These are phyloP conservation scores for Raphanus raphanistrum DNA, from an alignment of 345 rosid species.

Conservation along the genomic window DNA sequence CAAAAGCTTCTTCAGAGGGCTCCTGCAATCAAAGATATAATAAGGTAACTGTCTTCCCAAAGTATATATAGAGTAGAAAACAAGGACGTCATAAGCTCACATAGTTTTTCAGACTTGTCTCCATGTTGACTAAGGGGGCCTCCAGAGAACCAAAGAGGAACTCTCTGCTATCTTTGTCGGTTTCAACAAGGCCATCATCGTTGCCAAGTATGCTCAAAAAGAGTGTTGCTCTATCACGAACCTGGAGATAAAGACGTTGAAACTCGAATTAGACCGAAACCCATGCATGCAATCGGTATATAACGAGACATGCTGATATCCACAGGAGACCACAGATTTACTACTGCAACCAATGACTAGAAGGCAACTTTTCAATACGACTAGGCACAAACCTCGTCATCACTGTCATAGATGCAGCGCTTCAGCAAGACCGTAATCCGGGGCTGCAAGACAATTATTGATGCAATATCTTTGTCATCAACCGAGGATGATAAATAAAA, in stretches of 20 bases:
- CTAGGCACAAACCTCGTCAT: slow-evolving; percentile 79
- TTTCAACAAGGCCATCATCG: slow-evolving; percentile 64
- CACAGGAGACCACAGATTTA: not conserved
- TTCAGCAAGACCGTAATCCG: slow-evolving; percentile 79
- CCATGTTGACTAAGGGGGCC: slow-evolving; percentile 79
- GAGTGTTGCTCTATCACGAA: slow-evolving; percentile 95
- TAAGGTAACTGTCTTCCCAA: slow-evolving; percentile 27
- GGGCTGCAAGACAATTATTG: slow-evolving; percentile 55
- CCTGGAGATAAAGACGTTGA: slow-evolving; percentile 46
- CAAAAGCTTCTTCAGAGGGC: slow-evolving; percentile 82
- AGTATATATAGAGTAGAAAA: slow-evolving; percentile 13
- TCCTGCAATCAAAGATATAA: slow-evolving; percentile 50
- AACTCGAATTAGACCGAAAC: not conserved
- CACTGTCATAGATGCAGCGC: slow-evolving; percentile 89
- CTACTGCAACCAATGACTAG: slow-evolving; percentile 6
- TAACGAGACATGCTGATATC: not conserved
- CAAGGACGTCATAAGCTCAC: slow-evolving; percentile 48
- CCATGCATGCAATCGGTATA: not conserved
- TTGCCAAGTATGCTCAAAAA: slow-evolving; percentile 75
- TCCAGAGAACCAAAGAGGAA: slow-evolving; percentile 85
- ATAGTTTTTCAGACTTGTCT: slow-evolving; percentile 83
- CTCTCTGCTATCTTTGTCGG: slow-evolving; percentile 55
- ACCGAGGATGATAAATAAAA: not conserved
- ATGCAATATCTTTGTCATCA: slow-evolving; percentile 7
- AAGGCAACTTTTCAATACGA: slow-evolving; percentile 6